These are phyloP conservation scores for Cucumis hystrix DNA, from an alignment of 306 rosid species.

Conservation along the genomic window DNA sequence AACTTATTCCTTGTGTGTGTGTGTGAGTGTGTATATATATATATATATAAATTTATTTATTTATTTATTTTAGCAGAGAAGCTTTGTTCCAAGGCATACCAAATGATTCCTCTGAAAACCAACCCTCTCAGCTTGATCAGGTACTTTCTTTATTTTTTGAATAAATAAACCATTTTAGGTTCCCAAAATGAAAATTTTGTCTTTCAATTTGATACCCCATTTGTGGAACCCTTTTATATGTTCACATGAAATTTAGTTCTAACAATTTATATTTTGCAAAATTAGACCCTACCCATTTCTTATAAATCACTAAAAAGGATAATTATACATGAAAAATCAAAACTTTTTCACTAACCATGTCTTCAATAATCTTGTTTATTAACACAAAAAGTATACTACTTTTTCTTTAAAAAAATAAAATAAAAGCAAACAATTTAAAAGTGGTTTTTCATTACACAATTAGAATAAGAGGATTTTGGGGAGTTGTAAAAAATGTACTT, in stretches of 20 bases:
- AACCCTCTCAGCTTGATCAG: constrained; percentile 37
- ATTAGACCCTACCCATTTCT: neutral
- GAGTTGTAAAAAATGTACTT: neutral
- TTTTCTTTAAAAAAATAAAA: neutral
- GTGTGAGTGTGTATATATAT: too few species aligned
- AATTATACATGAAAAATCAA: neutral
- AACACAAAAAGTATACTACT: neutral
- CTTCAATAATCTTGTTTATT: neutral
- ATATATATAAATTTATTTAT: neutral
- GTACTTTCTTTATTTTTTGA: neutral
- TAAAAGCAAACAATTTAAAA: neutral
- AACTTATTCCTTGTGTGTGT: neutral
- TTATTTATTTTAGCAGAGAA: constrained; percentile 54
- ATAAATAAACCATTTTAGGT: constrained; percentile 20
- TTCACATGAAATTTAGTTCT: too few species aligned
- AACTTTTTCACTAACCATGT: neutral
- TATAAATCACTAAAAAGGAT: neutral
- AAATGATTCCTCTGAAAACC: constrained; percentile 50
- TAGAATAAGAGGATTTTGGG: neutral
- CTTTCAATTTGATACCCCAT: neutral
- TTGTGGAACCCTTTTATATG: neutral
- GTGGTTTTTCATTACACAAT: neutral
- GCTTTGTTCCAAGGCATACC: constrained; percentile 76
- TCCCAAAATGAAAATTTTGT: neutral
- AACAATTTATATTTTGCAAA: neutral